Conservation (phyloP, 371 early-diverging fungal species). For the Rhizopus delemar region DNA sequence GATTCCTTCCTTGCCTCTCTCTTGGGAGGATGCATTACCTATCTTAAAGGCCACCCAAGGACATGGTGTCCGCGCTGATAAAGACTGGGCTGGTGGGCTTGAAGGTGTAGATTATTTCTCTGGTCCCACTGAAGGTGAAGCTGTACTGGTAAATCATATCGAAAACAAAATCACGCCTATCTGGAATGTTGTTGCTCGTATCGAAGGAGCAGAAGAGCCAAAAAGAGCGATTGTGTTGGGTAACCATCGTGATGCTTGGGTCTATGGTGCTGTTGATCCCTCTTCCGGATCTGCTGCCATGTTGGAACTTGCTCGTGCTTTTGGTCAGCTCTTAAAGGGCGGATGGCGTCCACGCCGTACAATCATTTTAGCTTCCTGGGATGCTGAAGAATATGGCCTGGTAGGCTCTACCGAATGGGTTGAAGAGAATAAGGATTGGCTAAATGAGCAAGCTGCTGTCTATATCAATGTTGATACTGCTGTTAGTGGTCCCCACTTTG, state of each 20-base stretch:
- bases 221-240: slow-evolving; percentile 49
- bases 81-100: slow-evolving; percentile 58
- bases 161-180: slow-evolving; percentile 61
- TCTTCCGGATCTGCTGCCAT: slow-evolving; percentile 64
- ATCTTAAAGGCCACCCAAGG: slow-evolving; percentile 56
- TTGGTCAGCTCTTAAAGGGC: slow-evolving; percentile 55
- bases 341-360: slow-evolving; percentile 73
- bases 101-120: slow-evolving; percentile 51
- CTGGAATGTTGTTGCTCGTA: slow-evolving; percentile 68
- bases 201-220: slow-evolving; percentile 61
- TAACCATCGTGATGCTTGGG: slow-evolving; percentile 75
- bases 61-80: slow-evolving; percentile 39
- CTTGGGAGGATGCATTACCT: slow-evolving; percentile 65
- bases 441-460: slow-evolving; percentile 55
- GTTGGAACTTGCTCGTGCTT: slow-evolving; percentile 58
- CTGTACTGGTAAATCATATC: slow-evolving; percentile 56
- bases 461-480: slow-evolving; percentile 67
- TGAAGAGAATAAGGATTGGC: slow-evolving; percentile 61
- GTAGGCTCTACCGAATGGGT: slow-evolving; percentile 77
- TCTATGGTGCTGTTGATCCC: slow-evolving; percentile 69
- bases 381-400: slow-evolving; percentile 69
- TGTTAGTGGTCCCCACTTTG: slow-evolving; percentile 54
- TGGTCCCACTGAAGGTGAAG: slow-evolving; percentile 59
- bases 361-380: slow-evolving; percentile 70
- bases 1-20: slow-evolving; percentile 73